Percentiles rank a stretch among this genome's conserved stretches.
Evolutionary conservation across 1,284 basidiomycete genomes (phyloP).

Genomic region (Leccinum colubrinum): DNA sequence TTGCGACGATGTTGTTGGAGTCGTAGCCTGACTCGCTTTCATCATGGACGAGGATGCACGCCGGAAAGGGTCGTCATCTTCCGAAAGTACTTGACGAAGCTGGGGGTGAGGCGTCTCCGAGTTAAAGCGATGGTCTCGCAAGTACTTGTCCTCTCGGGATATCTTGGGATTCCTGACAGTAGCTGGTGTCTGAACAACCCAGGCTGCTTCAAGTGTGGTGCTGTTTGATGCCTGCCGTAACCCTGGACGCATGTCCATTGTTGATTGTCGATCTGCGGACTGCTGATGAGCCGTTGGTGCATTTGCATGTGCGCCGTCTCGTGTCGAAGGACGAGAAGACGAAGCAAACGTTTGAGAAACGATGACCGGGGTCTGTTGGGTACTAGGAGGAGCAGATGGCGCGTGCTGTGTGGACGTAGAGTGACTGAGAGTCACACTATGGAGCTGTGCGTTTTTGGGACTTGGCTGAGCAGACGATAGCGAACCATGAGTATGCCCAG

Average conservation of each 20-base stretch:
- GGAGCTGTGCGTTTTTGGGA: constrained; percentile 24
- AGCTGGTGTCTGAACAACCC: constrained; percentile 33
- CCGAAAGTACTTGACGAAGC: constrained; percentile 33
- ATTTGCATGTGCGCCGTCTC: constrained; percentile 16
- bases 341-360: constrained; percentile 18
- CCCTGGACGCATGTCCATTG: constrained; percentile 12
- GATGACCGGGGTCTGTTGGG: constrained; percentile 22
- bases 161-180: constrained; percentile 16
- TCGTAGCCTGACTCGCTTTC: constrained; percentile 27
- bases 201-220: constrained; percentile 30
- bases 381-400: constrained; percentile 17
- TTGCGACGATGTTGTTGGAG: constrained; percentile 25
- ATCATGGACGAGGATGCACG: constrained; percentile 30
- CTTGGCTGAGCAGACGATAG: constrained; percentile 25
- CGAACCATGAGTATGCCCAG: constrained; percentile 7
- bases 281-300: constrained; percentile 9
- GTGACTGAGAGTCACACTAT: constrained; percentile 13
- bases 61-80: constrained; percentile 26
- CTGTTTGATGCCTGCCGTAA: constrained; percentile 15
- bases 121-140: constrained; percentile 18
- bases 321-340: constrained; percentile 31
- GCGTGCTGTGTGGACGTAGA: constrained; percentile 16
- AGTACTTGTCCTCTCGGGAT: constrained; percentile 31
- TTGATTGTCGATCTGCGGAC: constrained; percentile 12
- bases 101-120: constrained; percentile 29